Conservation (phyloP, 129 eudicot genomes). For the Tagetes patula region DNA sequence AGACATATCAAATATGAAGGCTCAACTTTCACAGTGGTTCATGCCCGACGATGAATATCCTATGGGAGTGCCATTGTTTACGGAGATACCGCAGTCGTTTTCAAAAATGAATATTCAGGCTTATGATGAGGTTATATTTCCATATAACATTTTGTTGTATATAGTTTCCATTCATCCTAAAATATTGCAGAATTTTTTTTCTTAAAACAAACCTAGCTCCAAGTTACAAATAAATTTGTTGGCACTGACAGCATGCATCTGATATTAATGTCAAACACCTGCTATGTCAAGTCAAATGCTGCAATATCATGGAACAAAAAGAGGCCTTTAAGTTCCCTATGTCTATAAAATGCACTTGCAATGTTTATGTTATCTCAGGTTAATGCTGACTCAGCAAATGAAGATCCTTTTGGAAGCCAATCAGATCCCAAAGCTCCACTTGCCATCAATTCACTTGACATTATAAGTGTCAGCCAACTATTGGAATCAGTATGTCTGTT, state of each 20-base stretch:
- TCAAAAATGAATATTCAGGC: constrained; percentile 56
- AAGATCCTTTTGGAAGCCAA: constrained; percentile 55
- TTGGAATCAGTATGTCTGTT: constrained; percentile 61
- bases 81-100: constrained; percentile 69
- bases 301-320: background rate
- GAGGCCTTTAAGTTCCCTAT: background rate
- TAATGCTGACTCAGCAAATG: constrained; percentile 42
- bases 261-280: background rate
- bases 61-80: constrained; percentile 56
- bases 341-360: background rate
- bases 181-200: background rate
- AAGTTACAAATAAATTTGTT: background rate
- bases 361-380: constrained; percentile 35
- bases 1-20: constrained; percentile 49
- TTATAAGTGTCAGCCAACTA: constrained; percentile 78
- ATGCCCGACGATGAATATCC: constrained; percentile 75
- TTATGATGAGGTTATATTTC: constrained; percentile 60
- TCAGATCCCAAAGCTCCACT: constrained; percentile 64
- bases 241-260: background rate
- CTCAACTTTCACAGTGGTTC: constrained; percentile 56
- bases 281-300: background rate
- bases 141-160: background rate
- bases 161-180: background rate
- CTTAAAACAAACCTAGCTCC: background rate
- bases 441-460: constrained; percentile 56